These are phyloP conservation scores for Geranium incanum DNA, from an alignment of 441 rosid species.

Conservation along the genomic window DNA sequence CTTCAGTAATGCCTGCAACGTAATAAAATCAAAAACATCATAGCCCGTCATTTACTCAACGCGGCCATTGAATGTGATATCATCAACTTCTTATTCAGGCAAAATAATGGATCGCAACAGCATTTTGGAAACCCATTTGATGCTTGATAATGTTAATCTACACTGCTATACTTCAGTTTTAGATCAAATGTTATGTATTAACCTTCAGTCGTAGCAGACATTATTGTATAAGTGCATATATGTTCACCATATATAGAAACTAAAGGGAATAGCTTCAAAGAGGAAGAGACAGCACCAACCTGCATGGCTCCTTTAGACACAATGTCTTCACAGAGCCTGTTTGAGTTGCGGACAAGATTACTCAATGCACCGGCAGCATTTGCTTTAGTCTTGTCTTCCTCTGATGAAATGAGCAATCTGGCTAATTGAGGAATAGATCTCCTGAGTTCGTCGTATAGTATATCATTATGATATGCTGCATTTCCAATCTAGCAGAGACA, in stretches of 20 bases:
- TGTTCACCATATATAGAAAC: not conserved
- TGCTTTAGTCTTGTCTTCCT: constrained; percentile 96
- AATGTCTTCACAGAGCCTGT: constrained; percentile 82
- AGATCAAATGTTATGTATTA: not conserved
- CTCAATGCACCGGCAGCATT: constrained; percentile 97
- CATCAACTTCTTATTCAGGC: not conserved
- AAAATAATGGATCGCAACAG: not conserved
- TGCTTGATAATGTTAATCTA: not conserved
- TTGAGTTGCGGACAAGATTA: constrained; percentile 94
- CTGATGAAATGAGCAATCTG: constrained; percentile 59
- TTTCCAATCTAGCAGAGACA: constrained; percentile 65
- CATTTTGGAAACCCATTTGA: not conserved
- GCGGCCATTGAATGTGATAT: not conserved
- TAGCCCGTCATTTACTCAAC: not conserved
- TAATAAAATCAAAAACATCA: not conserved
- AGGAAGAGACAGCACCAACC: constrained; percentile 36
- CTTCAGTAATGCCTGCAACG: constrained; percentile 63
- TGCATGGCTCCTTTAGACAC: constrained; percentile 90
- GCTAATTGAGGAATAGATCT: constrained; percentile 80
- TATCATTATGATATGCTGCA: constrained; percentile 89
- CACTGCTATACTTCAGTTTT: not conserved
- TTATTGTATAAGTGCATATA: constrained; percentile 4
- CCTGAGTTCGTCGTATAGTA: constrained; percentile 74
- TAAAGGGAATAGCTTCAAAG: not conserved
- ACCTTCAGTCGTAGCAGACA: not conserved